A percentile compares a stretch with the other conserved stretches of the same genome.
Conservation (phyloP, 306 rosid genomes). For the Sindora glabra region DNA sequence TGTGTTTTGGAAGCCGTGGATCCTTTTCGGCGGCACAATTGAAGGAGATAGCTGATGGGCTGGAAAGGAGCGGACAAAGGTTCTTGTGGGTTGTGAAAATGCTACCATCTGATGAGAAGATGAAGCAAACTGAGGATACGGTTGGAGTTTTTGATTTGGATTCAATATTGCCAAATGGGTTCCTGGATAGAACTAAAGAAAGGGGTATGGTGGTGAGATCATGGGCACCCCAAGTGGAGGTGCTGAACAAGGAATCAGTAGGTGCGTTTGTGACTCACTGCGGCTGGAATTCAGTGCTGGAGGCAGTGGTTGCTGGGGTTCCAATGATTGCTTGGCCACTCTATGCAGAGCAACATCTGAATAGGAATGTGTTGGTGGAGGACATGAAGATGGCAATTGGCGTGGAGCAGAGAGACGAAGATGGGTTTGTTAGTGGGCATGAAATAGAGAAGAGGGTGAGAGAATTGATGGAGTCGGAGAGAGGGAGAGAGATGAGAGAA, state of each 20-base stretch:
- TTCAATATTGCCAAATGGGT: conserved; percentile 17
- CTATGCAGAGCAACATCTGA: conserved; percentile 32
- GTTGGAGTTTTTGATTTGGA: neutral
- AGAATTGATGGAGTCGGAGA: conserved; percentile 31
- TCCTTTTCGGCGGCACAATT: conserved; percentile 1
- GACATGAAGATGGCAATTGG: conserved; percentile 24
- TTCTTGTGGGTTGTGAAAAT: conserved; percentile 16
- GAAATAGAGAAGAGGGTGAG: conserved; percentile 19
- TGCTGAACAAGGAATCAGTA: conserved; percentile 19
- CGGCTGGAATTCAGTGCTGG: conserved; percentile 35
- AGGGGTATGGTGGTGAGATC: conserved; percentile 33
- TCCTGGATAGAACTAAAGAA: conserved; percentile 20
- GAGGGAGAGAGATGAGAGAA: conserved; percentile 13
- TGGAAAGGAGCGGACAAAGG: conserved; percentile 16
- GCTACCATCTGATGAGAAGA: conserved; percentile 2
- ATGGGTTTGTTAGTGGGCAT: conserved; percentile 24
- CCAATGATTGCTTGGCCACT: conserved; percentile 39
- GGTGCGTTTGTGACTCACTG: conserved; percentile 38
- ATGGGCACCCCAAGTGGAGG: conserved; percentile 33
- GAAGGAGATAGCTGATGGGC: conserved; percentile 16
- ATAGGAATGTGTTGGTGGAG: conserved; percentile 19
- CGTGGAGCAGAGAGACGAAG: conserved; percentile 21
- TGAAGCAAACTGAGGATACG: neutral
- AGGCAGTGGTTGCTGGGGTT: conserved; percentile 25
- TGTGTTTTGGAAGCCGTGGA: conserved; percentile 24